phyloP scores from a whole-genome alignment of 2,329 filamentous ascomycete genomes.

The Phaeosphaeria sp. region DNA sequence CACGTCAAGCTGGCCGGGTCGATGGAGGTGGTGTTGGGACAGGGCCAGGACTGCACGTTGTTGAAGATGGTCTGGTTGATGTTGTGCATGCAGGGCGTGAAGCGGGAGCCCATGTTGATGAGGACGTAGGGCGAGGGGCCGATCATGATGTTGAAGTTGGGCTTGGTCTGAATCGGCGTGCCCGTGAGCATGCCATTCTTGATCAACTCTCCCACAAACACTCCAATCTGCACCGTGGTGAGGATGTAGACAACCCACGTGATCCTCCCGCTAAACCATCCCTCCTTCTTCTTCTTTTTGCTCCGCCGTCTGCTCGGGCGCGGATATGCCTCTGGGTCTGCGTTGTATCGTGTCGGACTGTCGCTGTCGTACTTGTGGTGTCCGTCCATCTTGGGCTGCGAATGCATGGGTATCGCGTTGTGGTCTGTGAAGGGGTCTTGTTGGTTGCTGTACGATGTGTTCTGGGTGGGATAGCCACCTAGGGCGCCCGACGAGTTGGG shows the following conservation, averaged over 20 bases:
- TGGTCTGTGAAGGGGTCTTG: constrained; percentile 61
- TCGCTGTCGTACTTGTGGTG: constrained; percentile 8
- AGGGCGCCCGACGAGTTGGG: constrained; percentile 56
- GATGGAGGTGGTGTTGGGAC: constrained; percentile 75
- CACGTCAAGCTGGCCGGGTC: constrained; percentile 66
- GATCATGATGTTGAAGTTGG: constrained; percentile 95
- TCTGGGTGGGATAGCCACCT: constrained; percentile 57
- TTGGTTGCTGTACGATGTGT: constrained; percentile 64
- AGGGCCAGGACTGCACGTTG: constrained; percentile 69
- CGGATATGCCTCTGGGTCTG: constrained; percentile 49
- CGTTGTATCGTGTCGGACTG: constrained; percentile 46
- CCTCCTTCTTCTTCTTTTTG: constrained; percentile 56
- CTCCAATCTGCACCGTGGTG: constrained; percentile 75
- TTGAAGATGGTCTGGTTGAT: constrained; percentile 67
- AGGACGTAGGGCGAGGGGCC: constrained; percentile 88
- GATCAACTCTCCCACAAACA: constrained; percentile 89
- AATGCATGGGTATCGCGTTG: constrained; percentile 56
- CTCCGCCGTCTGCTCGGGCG: constrained; percentile 24
- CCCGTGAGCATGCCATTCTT: constrained; percentile 83
- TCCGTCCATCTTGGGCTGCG: constrained; percentile 47
- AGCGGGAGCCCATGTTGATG: constrained; percentile 97
- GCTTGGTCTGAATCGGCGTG: constrained; percentile 78
- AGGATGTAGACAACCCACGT: constrained; percentile 86
- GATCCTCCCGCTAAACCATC: constrained; percentile 64
- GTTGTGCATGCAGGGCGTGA: constrained; percentile 93